These are phyloP conservation scores for Fagus crenata DNA, from an alignment of 306 rosid genomes.

Conservation along the genomic window DNA sequence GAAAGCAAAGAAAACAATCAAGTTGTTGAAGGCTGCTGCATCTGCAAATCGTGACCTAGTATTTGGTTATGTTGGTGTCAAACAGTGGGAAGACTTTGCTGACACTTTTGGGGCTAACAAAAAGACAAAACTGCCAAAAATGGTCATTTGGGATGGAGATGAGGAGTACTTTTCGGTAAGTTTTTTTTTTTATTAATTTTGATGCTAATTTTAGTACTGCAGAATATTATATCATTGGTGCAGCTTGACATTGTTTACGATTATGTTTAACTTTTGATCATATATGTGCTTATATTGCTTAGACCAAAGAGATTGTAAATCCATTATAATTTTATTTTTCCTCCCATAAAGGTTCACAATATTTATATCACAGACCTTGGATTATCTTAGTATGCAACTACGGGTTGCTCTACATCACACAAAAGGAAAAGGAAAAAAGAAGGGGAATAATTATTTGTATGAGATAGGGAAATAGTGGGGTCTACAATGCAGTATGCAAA, in stretches of 20 bases:
- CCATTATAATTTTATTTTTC: too few species aligned
- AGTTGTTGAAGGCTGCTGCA: constrained; percentile 86
- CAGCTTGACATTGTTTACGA: not conserved
- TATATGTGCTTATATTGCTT: not conserved
- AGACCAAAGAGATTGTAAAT: not conserved
- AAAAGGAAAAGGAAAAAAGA: too few species aligned
- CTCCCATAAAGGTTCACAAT: too few species aligned
- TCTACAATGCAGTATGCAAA: too few species aligned
- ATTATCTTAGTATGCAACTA: too few species aligned
- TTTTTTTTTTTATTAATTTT: constrained; percentile 14
- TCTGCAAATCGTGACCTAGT: constrained; percentile 90
- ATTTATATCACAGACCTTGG: too few species aligned
- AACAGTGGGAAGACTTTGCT: constrained; percentile 82
- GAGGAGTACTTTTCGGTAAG: constrained; percentile 78
- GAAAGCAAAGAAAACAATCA: constrained; percentile 57
- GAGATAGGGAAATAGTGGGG: too few species aligned
- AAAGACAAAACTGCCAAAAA: constrained; percentile 63
- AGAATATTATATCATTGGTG: constrained; percentile 5
- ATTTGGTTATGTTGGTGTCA: constrained; percentile 82
- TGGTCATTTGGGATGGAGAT: constrained; percentile 82
- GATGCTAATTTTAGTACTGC: constrained; percentile 18
- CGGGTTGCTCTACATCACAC: too few species aligned
- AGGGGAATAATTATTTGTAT: too few species aligned
- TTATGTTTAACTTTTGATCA: not conserved
- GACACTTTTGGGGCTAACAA: constrained; percentile 64